Evolutionary conservation across 129 eudicot species (phyloP).

Genomic region (Pseudognaphalium luteoalbum): DNA sequence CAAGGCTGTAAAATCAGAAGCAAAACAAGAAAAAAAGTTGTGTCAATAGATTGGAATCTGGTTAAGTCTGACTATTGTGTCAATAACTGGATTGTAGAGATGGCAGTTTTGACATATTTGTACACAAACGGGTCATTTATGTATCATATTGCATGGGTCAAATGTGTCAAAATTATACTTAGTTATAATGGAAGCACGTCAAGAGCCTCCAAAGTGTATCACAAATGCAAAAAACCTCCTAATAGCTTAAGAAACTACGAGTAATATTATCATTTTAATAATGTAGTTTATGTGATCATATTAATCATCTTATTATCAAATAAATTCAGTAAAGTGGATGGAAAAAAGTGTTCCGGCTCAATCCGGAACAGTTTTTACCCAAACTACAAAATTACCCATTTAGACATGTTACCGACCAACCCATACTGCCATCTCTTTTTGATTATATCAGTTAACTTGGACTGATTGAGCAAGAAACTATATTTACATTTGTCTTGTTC

Average conservation of each 20-base stretch:
- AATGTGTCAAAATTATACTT: background rate
- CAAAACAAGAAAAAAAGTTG: conserved; percentile 20
- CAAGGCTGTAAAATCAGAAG: conserved; percentile 66
- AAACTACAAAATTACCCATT: background rate
- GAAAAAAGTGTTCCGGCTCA: background rate
- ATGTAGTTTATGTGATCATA: background rate
- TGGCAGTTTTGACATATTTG: background rate
- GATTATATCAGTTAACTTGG: background rate
- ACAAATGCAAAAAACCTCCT: background rate
- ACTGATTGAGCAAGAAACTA: background rate
- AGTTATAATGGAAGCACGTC: background rate
- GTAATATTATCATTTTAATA: background rate
- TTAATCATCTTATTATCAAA: background rate
- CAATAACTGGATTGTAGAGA: background rate
- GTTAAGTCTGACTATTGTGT: too few relatives aligned
- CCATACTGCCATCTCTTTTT: background rate
- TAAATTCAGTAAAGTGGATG: background rate
- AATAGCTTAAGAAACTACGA: background rate
- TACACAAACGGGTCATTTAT: background rate
- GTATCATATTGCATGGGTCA: background rate
- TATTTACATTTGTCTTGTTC: conserved; percentile 82
- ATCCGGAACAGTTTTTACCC: background rate
- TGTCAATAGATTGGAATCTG: conserved; percentile 13
- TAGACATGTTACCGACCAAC: background rate
- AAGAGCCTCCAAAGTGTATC: background rate